These are phyloP conservation scores for Termitomyces sp. DNA, from an alignment of 768 basidiomycete species.

Conservation along the genomic window DNA sequence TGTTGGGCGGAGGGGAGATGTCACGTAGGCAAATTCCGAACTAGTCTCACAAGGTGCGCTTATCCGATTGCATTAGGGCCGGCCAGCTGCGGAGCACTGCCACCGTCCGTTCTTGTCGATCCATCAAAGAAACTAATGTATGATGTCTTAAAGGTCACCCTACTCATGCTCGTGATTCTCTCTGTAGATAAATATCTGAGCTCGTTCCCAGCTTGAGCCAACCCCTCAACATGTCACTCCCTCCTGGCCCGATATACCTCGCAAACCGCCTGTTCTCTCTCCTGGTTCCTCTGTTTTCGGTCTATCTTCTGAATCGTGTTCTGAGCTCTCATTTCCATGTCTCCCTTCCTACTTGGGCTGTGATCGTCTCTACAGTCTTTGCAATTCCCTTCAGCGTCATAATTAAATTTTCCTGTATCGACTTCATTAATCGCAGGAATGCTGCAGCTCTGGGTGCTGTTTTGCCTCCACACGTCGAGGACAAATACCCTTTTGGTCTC, in stretches of 20 bases:
- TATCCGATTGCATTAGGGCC: conserved; percentile 38
- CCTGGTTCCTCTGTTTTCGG: conserved; percentile 13
- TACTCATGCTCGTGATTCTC: conserved; percentile 16
- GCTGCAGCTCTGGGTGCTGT: conserved; percentile 33
- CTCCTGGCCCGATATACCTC: conserved; percentile 21
- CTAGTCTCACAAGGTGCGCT: conserved; percentile 20
- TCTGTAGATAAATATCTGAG: not conserved
- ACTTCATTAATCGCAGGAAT: conserved; percentile 21
- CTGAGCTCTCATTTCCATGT: conserved; percentile 1
- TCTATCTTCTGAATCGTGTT: conserved; percentile 15
- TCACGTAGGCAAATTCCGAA: conserved; percentile 20
- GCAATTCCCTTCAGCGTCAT: conserved; percentile 17
- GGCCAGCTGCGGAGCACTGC: conserved; percentile 19
- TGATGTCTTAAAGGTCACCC: not conserved
- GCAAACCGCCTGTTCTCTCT: conserved; percentile 14
- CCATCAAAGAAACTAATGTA: not conserved
- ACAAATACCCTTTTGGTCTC: conserved; percentile 25
- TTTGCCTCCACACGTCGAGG: conserved; percentile 29
- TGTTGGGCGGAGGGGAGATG: conserved; percentile 28
- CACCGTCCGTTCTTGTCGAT: conserved; percentile 2
- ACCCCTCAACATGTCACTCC: conserved; percentile 12
- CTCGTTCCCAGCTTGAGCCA: not conserved
- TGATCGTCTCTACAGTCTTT: conserved; percentile 8
- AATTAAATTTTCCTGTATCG: conserved; percentile 18
- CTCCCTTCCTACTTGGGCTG: conserved; percentile 15